phyloP scores from a whole-genome alignment of 495 filamentous ascomycete species.

The Neurospora sublineolata region DNA sequence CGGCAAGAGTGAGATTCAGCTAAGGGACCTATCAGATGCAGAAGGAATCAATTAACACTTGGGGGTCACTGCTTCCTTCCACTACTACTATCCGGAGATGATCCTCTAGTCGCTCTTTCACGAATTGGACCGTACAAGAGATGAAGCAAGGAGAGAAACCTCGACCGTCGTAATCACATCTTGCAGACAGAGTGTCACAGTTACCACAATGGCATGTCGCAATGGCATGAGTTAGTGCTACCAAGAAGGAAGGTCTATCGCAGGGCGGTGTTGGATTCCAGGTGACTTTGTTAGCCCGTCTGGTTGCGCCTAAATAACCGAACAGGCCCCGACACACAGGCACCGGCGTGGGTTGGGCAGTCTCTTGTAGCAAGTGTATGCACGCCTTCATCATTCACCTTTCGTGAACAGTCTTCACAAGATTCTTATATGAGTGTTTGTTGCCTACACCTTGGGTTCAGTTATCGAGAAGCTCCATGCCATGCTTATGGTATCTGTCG shows the following conservation, averaged over 20 bases:
- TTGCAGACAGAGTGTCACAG: background rate
- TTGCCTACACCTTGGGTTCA: background rate
- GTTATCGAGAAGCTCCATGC: slow-evolving; percentile 10
- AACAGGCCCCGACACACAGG: background rate
- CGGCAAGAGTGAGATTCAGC: background rate
- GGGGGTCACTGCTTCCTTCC: too few species aligned
- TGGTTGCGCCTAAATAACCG: background rate
- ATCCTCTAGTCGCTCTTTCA: background rate
- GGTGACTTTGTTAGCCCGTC: background rate
- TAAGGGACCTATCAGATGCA: background rate
- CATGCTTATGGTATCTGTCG: slow-evolving; percentile 22
- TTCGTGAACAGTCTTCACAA: background rate
- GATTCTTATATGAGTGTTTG: background rate
- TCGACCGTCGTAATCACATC: background rate
- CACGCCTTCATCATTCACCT: background rate
- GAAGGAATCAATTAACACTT: background rate
- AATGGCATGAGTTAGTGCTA: background rate
- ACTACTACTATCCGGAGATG: background rate
- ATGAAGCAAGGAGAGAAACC: background rate
- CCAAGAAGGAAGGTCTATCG: background rate
- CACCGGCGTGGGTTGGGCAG: background rate
- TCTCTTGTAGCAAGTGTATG: background rate
- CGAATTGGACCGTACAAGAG: too few species aligned
- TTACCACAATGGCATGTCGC: background rate
- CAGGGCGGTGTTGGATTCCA: background rate